These are phyloP conservation scores for Butyriboletus pseudospeciosus DNA, from an alignment of 1,284 basidiomycete genomes.

Conservation along the genomic window DNA sequence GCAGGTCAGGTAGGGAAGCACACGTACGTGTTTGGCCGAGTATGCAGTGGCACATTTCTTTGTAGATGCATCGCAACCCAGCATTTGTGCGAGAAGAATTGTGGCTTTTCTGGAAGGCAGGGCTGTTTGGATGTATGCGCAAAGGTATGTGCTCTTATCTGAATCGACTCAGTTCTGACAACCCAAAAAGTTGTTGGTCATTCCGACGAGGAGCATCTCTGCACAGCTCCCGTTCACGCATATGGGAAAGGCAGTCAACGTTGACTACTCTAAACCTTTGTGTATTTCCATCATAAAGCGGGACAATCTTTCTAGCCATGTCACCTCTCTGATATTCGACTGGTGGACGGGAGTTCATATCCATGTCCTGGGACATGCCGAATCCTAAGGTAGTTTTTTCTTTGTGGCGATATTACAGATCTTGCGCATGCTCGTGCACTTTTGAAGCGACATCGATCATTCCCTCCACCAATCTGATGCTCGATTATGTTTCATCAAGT, in stretches of 20 bases:
- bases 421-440: not conserved
- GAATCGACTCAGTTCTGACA: not conserved
- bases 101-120: constrained; percentile 39
- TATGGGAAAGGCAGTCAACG: constrained; percentile 45
- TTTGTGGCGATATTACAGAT: too few species aligned
- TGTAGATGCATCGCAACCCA: constrained; percentile 44
- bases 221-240: constrained; percentile 50
- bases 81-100: constrained; percentile 51
- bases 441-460: constrained; percentile 42
- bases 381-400: constrained; percentile 37
- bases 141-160: constrained; percentile 34
- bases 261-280: not conserved
- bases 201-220: constrained; percentile 46
- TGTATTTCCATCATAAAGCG: not conserved
- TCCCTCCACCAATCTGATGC: constrained; percentile 47
- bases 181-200: constrained; percentile 38
- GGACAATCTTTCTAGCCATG: constrained; percentile 39
- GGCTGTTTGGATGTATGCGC: constrained; percentile 50
- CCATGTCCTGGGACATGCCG: constrained; percentile 43
- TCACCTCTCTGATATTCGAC: constrained; percentile 33
- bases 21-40: constrained; percentile 35
- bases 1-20: constrained; percentile 56
- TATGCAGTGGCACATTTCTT: not conserved
- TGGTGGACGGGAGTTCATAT: constrained; percentile 33
- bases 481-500: constrained; percentile 50